Conservation (phyloP, 768 basidiomycete species). For the Trametes maxima region DNA sequence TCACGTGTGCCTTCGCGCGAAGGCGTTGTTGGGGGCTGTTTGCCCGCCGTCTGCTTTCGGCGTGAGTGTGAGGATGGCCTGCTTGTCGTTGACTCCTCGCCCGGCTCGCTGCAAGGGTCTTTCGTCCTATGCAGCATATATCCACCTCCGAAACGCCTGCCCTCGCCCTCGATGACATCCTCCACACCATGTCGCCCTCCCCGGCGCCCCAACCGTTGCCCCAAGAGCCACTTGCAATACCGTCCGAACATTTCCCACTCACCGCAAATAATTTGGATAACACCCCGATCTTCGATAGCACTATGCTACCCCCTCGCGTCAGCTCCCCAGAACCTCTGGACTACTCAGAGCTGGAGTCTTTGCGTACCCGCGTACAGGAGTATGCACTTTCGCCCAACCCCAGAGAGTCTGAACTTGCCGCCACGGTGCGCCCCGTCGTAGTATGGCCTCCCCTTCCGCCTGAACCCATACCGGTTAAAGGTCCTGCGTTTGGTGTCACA, state of each 20-base stretch:
- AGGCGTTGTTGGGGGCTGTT: slow-evolving; percentile 24
- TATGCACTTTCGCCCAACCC: slow-evolving; percentile 47
- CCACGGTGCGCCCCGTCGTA: slow-evolving; percentile 18
- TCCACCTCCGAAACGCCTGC: slow-evolving; percentile 39
- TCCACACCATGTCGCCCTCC: slow-evolving; percentile 55
- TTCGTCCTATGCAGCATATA: slow-evolving; percentile 14
- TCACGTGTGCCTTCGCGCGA: slow-evolving; percentile 26
- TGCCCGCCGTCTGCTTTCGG: slow-evolving; percentile 5
- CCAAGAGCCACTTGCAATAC: slow-evolving; percentile 1
- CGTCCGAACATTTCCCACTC: slow-evolving; percentile 4
- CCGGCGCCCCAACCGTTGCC: slow-evolving; percentile 38
- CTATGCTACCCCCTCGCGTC: slow-evolving; percentile 22
- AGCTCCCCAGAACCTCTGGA: slow-evolving; percentile 43
- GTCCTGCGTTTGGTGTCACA: slow-evolving; percentile 24
- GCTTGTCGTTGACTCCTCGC: not conserved
- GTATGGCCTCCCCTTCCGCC: not conserved
- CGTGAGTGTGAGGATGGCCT: not conserved
- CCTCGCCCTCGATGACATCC: slow-evolving; percentile 57
- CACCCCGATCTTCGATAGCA: not conserved
- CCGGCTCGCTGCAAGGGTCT: not conserved
- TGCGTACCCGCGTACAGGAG: slow-evolving; percentile 50
- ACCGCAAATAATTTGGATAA: not conserved
- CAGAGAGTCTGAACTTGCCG: slow-evolving; percentile 41
- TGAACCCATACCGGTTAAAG: slow-evolving; percentile 6
- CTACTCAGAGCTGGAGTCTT: slow-evolving; percentile 48